phyloP scores from a whole-genome alignment of 345 rosid species.

The Cardamine resedifolia region DNA sequence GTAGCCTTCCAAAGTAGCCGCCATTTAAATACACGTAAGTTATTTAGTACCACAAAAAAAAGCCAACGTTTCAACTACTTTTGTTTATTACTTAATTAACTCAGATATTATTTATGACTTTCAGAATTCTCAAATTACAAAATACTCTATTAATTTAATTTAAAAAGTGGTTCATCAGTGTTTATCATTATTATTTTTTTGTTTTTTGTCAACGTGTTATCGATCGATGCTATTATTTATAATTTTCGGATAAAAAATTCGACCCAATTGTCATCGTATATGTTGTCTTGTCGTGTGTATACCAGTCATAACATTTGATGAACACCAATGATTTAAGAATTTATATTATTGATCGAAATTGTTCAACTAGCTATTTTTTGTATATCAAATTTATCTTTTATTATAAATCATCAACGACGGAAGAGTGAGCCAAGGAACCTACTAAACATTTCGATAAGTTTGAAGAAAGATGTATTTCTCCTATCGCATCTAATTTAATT shows the following conservation, averaged over 20 bases:
- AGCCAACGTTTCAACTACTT: conserved; percentile 26
- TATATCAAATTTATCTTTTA: not conserved
- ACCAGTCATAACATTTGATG: conserved; percentile 14
- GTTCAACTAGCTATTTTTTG: conserved; percentile 21
- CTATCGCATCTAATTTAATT: not conserved
- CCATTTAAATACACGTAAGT: conserved; percentile 30
- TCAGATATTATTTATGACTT: conserved; percentile 7
- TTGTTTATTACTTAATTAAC: conserved; percentile 9
- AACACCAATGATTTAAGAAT: not conserved
- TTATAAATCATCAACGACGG: conserved; percentile 7
- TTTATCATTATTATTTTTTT: not conserved
- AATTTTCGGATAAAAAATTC: not conserved
- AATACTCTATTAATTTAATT: conserved; percentile 1
- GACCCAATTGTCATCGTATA: conserved; percentile 13
- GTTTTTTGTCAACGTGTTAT: conserved; percentile 18
- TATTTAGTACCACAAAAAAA: conserved; percentile 23
- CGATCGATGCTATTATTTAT: not conserved
- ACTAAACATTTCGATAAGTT: conserved; percentile 5
- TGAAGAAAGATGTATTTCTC: conserved; percentile 12
- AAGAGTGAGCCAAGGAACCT: not conserved
- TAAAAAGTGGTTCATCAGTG: conserved; percentile 15
- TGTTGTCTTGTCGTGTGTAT: conserved; percentile 27
- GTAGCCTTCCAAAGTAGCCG: conserved; percentile 27
- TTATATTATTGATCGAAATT: conserved; percentile 1
- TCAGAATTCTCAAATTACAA: not conserved